Percentiles rank a stretch among this genome's conserved stretches.
Evolutionary conservation across 2,329 filamentous ascomycete genomes (phyloP).

Genomic region (Ceratocystis albifundus): DNA sequence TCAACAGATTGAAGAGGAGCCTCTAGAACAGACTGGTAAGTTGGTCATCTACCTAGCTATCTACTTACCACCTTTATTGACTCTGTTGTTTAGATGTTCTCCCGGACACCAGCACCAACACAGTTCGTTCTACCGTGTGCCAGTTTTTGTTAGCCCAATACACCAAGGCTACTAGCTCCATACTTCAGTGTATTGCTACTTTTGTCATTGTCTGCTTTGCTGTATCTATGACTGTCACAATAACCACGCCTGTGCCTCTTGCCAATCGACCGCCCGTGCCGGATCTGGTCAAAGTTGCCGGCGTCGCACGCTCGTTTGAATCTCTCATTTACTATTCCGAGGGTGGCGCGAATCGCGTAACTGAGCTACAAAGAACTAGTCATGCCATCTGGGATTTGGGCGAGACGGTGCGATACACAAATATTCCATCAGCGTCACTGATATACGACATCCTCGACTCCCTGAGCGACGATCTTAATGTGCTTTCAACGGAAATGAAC

Average conservation of each 20-base stretch:
- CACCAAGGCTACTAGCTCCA: conserved; percentile 53
- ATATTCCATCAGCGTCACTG: conserved; percentile 78
- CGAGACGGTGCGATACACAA: conserved; percentile 77
- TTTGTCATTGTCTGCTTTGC: conserved; percentile 51
- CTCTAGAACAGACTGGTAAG: not conserved
- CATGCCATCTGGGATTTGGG: conserved; percentile 91
- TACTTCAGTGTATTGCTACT: conserved; percentile 53
- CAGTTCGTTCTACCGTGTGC: not conserved
- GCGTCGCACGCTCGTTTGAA: conserved; percentile 82
- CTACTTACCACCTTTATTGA: not conserved
- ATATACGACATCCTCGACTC: conserved; percentile 80
- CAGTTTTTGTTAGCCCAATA: conserved; percentile 48
- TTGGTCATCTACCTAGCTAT: not conserved
- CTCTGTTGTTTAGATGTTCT: not conserved
- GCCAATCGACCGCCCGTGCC: conserved; percentile 45
- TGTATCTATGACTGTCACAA: conserved; percentile 50
- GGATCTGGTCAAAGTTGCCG: conserved; percentile 81
- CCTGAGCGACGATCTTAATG: conserved; percentile 74
- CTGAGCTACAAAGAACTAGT: conserved; percentile 79
- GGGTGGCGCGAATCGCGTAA: conserved; percentile 73
- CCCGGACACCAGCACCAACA: not conserved
- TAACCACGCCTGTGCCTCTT: conserved; percentile 56
- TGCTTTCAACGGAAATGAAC: conserved; percentile 71
- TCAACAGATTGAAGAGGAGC: not conserved
- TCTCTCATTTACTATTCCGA: conserved; percentile 92